Evolutionary conservation across 208 protist species (phyloP).

Genomic region (Trypanosoma avium): DNA sequence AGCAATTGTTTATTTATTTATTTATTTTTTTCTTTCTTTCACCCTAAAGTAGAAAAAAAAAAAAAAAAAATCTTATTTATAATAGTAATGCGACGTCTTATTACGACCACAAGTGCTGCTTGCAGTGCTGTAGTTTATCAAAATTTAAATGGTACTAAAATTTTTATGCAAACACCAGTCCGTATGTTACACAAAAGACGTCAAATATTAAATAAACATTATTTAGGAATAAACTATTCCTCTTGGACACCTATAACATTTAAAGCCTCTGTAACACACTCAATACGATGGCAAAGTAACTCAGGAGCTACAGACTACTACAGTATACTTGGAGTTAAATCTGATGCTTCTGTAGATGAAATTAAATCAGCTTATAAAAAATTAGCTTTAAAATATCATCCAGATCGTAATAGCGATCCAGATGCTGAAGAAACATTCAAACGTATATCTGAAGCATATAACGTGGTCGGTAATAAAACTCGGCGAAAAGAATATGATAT

Average conservation of each 20-base stretch:
- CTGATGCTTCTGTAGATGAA: conserved; percentile 78
- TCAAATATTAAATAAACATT: not conserved
- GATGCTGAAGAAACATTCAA: conserved; percentile 91
- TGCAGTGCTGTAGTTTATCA: not conserved
- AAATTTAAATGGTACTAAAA: not conserved
- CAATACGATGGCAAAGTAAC: conserved; percentile 21
- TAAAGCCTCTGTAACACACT: not conserved
- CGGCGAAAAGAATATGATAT: conserved; percentile 81
- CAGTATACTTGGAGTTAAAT: conserved; percentile 63
- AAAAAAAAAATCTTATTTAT: not conserved
- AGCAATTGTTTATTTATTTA: not conserved
- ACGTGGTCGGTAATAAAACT: conserved; percentile 72
- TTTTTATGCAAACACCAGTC: not conserved
- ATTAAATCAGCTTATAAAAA: conserved; percentile 92
- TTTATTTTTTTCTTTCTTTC: not conserved
- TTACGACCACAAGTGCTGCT: not conserved
- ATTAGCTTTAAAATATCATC: conserved; percentile 87
- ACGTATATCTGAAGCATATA: conserved; percentile 83
- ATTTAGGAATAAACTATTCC: not conserved
- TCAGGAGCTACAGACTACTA: conserved; percentile 68
- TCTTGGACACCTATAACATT: not conserved
- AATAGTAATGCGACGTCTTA: conserved; percentile 1
- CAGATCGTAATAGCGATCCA: conserved; percentile 81
- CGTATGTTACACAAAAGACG: not conserved
- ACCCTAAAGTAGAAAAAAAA: not conserved